Base-by-base conservation (phyloP, 352 stramenopile genomes). In the Blastocystis sp. region DNA sequence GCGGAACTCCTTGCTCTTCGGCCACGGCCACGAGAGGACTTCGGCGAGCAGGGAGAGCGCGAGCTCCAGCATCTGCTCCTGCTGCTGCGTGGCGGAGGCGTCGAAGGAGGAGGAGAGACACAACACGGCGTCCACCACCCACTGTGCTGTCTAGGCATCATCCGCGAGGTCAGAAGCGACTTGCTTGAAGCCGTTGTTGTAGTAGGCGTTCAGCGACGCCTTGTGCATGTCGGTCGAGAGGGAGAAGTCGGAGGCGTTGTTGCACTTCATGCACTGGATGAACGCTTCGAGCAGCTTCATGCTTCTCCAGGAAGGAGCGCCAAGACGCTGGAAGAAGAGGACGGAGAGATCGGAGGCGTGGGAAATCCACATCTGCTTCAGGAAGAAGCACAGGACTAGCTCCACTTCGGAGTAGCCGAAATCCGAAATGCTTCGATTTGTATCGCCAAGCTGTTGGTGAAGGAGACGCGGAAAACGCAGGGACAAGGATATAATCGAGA, bases 341-440 rank as follows among this genome's bases (percentile, higher is more conserved):
- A 6, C 16, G 41, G 50, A 66, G 2, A 69, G 39, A 0, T 41
- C 55, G 13, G 24, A 35, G 0, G 74, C 51, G 45, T 85, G 26
- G 4, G 55, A 4, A n/a, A 37, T 69, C 74, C 74, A 85, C 13
- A 66, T 31, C 55, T 67, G 74, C 74, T 85, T 85, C 12, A 85
- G 59, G 24, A 69, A 50, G 24, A 50, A 51, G 26, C 50, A 61
- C 21, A 85, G 31, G 24, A 85, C 74, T 21, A 85, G 50, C 60
- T 85, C 74, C 10, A 85, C 55, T 29, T 85, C 74, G 37, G 74
- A 85, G 41, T 59, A 85, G n/a, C 74, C 74, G 50, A 85, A 85
- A 29, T 85, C 74, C 1, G 74, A 85, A 31, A 85, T 85, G n/a
- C n/a, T 66, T 10, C 74, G 74, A 35, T 29, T 29, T 1, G 19